Conservation (phyloP, 371 early-diverging fungal species). For the Rhizomucor pusillus region DNA sequence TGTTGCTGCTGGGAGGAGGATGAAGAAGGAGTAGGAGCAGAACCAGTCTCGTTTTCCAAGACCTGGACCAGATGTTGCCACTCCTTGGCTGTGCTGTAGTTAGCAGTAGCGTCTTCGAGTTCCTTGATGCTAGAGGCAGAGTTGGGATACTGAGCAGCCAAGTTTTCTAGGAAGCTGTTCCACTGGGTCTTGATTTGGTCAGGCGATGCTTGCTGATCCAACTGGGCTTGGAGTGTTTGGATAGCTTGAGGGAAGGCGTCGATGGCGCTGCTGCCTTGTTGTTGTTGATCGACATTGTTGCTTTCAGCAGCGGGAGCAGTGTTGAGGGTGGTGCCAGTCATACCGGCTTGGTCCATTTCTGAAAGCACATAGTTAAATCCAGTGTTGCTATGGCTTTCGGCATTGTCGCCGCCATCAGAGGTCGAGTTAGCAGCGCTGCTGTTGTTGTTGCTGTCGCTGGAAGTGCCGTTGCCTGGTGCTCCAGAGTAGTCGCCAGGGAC, state of each 20-base stretch:
- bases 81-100: conserved; percentile 7
- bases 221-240: background rate
- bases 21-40: no score
- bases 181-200: conserved; percentile 11
- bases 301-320: conserved; percentile 4
- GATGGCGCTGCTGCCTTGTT: background rate
- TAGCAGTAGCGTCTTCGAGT: conserved; percentile 1
- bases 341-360: background rate
- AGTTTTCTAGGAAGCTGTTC: conserved; percentile 6
- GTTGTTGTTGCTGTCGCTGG: background rate
- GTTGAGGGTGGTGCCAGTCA: background rate
- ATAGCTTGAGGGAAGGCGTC: conserved; percentile 11
- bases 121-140: conserved; percentile 1
- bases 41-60: background rate
- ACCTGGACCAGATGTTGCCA: conserved; percentile 10
- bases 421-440: background rate
- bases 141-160: conserved; percentile 7
- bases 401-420: background rate
- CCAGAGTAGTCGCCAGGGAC: conserved; percentile 39
- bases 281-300: background rate
- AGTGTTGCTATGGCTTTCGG: conserved; percentile 2
- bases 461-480: background rate
- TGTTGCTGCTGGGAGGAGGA: no score
- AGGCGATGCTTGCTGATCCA: background rate
- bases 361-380: background rate